These are phyloP conservation scores for Chrysochromulina parva DNA, from an alignment of 78 protist species.

Conservation along the genomic window DNA sequence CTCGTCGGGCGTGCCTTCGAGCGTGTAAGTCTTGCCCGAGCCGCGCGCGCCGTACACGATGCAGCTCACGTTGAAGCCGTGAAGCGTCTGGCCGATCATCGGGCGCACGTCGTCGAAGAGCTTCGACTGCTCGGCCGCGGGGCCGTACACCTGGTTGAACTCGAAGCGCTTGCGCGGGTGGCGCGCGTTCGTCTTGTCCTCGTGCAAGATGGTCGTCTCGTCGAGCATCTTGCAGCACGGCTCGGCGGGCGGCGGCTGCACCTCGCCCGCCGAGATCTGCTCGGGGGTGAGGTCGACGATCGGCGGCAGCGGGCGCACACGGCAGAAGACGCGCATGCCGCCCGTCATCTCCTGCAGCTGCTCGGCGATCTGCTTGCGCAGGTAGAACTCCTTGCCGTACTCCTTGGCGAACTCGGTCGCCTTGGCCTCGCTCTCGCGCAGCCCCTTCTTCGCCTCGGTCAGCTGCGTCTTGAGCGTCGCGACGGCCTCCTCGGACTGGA, in stretches of 20 bases:
- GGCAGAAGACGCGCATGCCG: background rate
- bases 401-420: background rate
- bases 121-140: background rate
- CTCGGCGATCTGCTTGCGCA: background rate
- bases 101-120: background rate
- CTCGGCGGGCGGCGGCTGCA: too few relatives aligned
- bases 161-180: background rate
- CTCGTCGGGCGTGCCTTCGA: background rate
- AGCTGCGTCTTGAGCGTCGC: background rate
- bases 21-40: conserved; percentile 46
- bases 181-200: background rate
- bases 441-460: background rate
- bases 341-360: conserved; percentile 16
- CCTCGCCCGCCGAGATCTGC: background rate
- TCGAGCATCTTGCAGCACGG: background rate
- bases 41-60: conserved; percentile 45
- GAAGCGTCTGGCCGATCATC: background rate
- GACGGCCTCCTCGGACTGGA: background rate
- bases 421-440: background rate
- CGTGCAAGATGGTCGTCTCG: background rate
- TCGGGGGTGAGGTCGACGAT: too few relatives aligned
- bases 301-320: conserved; percentile 10
- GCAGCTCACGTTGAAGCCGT: background rate
- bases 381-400: background rate
- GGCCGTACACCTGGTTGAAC: background rate